Percentiles rank a stretch among this genome's conserved stretches.
These are phyloP conservation scores for Erodium trifolium DNA, from an alignment of 441 rosid species.

Conservation along the genomic window DNA sequence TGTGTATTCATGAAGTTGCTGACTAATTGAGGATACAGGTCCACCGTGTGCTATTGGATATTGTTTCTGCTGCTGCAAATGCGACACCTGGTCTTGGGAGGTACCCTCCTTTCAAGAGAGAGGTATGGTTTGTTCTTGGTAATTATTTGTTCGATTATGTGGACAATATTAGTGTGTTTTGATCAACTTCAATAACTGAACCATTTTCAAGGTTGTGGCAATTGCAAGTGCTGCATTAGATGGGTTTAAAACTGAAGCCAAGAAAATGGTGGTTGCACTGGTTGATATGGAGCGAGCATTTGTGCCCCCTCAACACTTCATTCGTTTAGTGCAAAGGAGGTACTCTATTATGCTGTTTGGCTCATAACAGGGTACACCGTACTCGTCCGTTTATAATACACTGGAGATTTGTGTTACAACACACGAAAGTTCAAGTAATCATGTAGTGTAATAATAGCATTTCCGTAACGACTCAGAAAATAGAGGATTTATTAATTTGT, in stretches of 20 bases:
- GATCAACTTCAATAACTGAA: neutral
- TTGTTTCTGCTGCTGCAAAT: conserved; percentile 76
- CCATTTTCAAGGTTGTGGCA: conserved; percentile 54
- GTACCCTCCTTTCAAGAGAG: conserved; percentile 94
- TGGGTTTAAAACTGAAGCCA: conserved; percentile 75
- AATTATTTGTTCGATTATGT: conserved; percentile 9
- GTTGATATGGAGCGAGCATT: conserved; percentile 72
- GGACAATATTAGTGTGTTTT: conserved; percentile 13
- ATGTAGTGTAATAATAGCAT: neutral
- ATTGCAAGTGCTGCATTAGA: conserved; percentile 86
- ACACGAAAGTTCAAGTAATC: neutral
- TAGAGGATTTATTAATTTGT: neutral
- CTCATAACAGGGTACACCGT: neutral
- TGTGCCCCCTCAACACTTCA: conserved; percentile 97
- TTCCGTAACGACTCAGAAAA: neutral
- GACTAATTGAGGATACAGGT: conserved; percentile 38
- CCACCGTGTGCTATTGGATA: conserved; percentile 77
- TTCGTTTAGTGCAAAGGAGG: conserved; percentile 92
- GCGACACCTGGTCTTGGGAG: conserved; percentile 95
- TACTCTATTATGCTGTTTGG: conserved; percentile 17
- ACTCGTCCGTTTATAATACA: neutral
- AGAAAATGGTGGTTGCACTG: conserved; percentile 51
- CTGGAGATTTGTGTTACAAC: neutral
- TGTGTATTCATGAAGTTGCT: conserved; percentile 8
- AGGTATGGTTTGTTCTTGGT: conserved; percentile 36